Conservation (phyloP, 192 early-diverging fungal genomes). For the Chytriomyces sp. region DNA sequence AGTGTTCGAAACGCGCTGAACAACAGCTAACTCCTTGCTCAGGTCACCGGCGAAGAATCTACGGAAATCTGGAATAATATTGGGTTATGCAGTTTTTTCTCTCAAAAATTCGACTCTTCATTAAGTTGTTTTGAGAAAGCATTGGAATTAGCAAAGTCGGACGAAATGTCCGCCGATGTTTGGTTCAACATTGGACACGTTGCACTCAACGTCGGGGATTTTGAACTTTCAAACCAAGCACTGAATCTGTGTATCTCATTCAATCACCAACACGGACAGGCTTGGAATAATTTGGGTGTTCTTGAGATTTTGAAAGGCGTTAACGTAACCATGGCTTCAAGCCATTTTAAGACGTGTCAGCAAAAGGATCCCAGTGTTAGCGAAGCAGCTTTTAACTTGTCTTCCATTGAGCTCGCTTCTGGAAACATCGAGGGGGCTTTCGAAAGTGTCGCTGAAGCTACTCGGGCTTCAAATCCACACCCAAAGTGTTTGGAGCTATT, state of each 20-base stretch:
- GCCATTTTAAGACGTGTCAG: not conserved
- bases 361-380: not conserved
- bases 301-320: not conserved
- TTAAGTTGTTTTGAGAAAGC: slow-evolving; percentile 38
- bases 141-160: slow-evolving; percentile 17
- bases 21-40: too few species aligned
- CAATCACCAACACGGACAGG: slow-evolving; percentile 30
- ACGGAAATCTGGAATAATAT: slow-evolving; percentile 40
- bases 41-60: not conserved
- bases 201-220: slow-evolving; percentile 33
- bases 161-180: slow-evolving; percentile 27
- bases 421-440: not conserved
- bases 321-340: not conserved
- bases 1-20: too few species aligned
- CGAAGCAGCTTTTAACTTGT: not conserved
- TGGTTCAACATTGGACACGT: slow-evolving; percentile 43
- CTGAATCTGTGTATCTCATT: slow-evolving; percentile 20
- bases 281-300: slow-evolving; percentile 44
- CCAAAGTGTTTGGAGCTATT: too few species aligned
- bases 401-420: not conserved
- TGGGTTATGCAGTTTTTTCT: slow-evolving; percentile 36
- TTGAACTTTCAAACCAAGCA: slow-evolving; percentile 27
- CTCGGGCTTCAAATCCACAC: not conserved
- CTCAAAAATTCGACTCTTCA: slow-evolving; percentile 34
- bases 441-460: not conserved